Base-by-base conservation (phyloP, 768 basidiomycete species). In the Coprinopsis strossmayeri region DNA sequence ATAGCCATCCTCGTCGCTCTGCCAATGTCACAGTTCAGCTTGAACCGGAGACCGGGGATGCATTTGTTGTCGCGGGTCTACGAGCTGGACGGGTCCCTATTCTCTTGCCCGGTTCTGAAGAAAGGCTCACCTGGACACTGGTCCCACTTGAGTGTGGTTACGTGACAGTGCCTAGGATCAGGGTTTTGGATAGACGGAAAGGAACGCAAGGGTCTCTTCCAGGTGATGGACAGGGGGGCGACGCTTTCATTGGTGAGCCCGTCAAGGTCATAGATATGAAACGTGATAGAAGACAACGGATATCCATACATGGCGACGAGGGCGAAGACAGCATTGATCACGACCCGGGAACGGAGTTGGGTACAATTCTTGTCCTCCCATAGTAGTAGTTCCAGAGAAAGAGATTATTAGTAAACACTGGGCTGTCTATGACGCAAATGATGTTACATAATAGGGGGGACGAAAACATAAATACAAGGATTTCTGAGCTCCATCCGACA, bases 21-120 rank as follows among this genome's bases (percentile, higher is more conserved):
- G 84, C 86, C 0, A 82, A 82, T 53, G 64, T 94, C 27, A 70
- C 78, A 10, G 73, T 92, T 7, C 78, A 84, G 27, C 71, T 93
- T 24, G 91, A 95, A 46, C 73, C 81, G 1, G 82, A 84, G 13
- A 52, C 66, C 0, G 65, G 74, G 11, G 88, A 89, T 34, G 72
- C 75, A n/a, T 95, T 96, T 63, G 79, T 93, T 13, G 78, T 92
- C 35, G 78, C 88, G 2, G 93, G 94, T 0, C 61, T 87, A 28
- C 71, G 88, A 40, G 77, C 69, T 42, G 79, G 81, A 2, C 76
- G 81, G 9, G 54, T 91, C 7, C 82, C 89, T 2, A 65, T 85
- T 38, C 67, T 97, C n/a, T 68, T 88, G 35, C 85, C 91, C 0
- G 83, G 83, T 3, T 68, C 72, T 23, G 87, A 90, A 61, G 81